phyloP scores from a whole-genome alignment of 345 rosid genomes.

The Carallia brachiata region DNA sequence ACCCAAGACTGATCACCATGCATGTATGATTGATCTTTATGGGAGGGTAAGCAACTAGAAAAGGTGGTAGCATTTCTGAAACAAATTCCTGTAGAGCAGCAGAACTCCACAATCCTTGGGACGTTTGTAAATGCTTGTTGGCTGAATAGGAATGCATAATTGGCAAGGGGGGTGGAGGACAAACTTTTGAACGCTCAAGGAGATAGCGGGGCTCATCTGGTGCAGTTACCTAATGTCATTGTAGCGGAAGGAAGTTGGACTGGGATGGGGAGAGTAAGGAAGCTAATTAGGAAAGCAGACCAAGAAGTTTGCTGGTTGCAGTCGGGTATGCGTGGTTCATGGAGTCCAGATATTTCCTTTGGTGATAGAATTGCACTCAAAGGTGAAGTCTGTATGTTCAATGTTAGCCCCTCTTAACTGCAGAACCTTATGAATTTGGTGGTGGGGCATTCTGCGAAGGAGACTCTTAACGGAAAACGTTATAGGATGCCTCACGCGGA shows the following conservation, averaged over 20 bases:
- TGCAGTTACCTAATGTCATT: conserved; percentile 77
- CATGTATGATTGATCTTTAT: conserved; percentile 83
- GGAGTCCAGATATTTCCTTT: conserved; percentile 53
- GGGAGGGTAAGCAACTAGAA: conserved; percentile 62
- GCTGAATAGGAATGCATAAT: conserved; percentile 49
- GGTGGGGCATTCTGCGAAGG: conserved; percentile 11
- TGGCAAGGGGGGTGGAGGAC: conserved; percentile 62
- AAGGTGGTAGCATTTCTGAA: conserved; percentile 52
- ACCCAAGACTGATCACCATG: conserved; percentile 63
- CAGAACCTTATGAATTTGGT: conserved; percentile 32
- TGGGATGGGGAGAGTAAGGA: conserved; percentile 65
- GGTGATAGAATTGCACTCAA: conserved; percentile 44
- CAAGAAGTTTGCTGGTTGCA: conserved; percentile 65
- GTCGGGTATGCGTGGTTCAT: conserved; percentile 54
- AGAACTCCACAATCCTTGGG: conserved; percentile 56
- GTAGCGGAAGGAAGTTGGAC: conserved; percentile 67
- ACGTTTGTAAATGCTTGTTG: conserved; percentile 71
- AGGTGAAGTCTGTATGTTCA: conserved; percentile 47
- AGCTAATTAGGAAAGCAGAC: conserved; percentile 65
- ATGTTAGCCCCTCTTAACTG: conserved; percentile 39
- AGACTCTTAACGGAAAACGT: background rate
- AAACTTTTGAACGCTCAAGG: conserved; percentile 46
- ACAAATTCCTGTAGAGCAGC: conserved; percentile 40
- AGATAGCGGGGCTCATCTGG: conserved; percentile 61
- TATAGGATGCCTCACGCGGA: too few species aligned